Conservation (phyloP, 164 flowering plant species). For the Macadamia tetraphylla region DNA sequence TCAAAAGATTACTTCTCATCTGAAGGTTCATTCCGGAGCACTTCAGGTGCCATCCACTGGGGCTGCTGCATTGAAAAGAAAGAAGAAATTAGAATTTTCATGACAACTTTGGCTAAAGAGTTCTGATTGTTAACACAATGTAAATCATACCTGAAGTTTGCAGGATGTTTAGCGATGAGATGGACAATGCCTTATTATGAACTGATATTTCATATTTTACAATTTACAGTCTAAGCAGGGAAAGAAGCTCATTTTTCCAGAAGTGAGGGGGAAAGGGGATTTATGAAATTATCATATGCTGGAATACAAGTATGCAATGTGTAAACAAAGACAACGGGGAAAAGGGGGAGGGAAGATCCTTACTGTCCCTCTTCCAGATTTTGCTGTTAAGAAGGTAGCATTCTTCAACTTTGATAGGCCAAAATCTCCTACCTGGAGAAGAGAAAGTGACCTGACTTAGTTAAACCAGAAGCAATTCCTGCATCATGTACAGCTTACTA, state of each 20-base stretch:
- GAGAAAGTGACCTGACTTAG: not conserved
- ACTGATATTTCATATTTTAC: not conserved
- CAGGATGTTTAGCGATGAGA: not conserved
- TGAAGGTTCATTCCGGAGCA: constrained; percentile 88
- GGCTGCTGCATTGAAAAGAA: constrained; percentile 66
- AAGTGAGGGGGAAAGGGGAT: not conserved
- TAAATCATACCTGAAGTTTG: not conserved
- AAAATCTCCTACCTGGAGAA: constrained; percentile 82
- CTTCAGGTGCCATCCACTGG: constrained; percentile 98
- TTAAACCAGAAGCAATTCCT: not conserved
- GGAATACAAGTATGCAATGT: no score
- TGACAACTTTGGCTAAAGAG: no score
- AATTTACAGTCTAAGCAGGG: not conserved
- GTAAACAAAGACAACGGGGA: not conserved
- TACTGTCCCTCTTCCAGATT: constrained; percentile 85
- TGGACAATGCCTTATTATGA: not conserved
- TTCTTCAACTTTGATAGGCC: constrained; percentile 71
- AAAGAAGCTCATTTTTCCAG: not conserved
- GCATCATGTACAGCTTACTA: constrained; percentile 5
- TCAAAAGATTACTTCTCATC: constrained; percentile 64
- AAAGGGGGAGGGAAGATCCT: constrained; percentile 8
- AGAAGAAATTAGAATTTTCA: constrained; percentile 1
- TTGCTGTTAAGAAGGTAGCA: constrained; percentile 56
- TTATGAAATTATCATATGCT: no score
- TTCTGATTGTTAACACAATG: no score